Base-by-base conservation (phyloP, 768 basidiomycete species). In the Boletus pseudo-olivaceus region DNA sequence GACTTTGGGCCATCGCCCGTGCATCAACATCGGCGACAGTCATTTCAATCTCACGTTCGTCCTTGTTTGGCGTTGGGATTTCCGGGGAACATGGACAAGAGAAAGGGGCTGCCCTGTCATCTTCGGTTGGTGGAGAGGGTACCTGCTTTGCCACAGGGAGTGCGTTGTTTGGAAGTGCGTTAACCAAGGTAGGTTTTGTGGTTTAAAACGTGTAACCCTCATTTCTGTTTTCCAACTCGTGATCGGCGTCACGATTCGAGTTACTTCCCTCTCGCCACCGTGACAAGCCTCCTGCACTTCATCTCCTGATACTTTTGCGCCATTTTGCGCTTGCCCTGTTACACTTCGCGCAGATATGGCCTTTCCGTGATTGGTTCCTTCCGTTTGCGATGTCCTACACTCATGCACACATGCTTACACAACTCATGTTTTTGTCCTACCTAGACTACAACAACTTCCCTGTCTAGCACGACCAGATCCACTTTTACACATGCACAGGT, bases 161-260 rank as follows among this genome's bases (percentile, higher is more conserved):
- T 67, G 62, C 76, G 11, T 66, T 85, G 48, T 81, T 85, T 58
- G 81, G 78, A 9, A 57, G 61, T 46, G 32, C 51, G 5, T 42
- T 48, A 10, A 6, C 42, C 15, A 14, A 52, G 52, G 65, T 66
- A 39, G 47, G 67, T 51, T 42, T 44, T 48, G 44, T 58, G 29
- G 47, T 47, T 33, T 27, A 26, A 37, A 51, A 44, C 46, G 48
- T 51, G 56, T 46, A 23, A 4, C 34, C 63, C 57, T 56, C 47
- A 30, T 47, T 56, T 45, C 23, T 35, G 34, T n/a, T 35, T 39
- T 32, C 29, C 20, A 26, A 41, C 32, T 40, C 26, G 32, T 45
- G 37, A 33, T 55, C 48, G 29, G 37, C 43, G 34, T 11, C 37
- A 34, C 47, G 20, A n/a, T 20, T 39, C 7, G 38, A 23, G 48